Evolutionary conservation across 192 early-diverging fungal genomes (phyloP).

Genomic region (Allomyces macrogynus): DNA sequence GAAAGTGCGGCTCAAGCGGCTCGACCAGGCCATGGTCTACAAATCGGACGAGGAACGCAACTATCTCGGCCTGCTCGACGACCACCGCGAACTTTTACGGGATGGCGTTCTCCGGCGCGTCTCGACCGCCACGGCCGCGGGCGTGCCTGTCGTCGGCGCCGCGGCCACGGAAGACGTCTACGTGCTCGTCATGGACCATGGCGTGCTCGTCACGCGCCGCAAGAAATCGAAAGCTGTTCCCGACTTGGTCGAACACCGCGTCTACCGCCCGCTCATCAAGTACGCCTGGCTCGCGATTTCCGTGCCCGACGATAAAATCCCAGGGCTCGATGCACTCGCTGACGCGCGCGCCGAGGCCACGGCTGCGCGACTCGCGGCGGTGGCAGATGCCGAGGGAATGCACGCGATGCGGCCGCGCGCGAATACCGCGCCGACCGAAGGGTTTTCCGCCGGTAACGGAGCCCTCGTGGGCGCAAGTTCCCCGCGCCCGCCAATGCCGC

Average conservation of each 20-base stretch:
- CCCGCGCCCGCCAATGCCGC: background rate
- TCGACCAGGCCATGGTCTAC: slow-evolving; percentile 46
- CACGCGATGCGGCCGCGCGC: too few species aligned
- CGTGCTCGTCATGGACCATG: slow-evolving; percentile 75
- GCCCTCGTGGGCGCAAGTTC: background rate
- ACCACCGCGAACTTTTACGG: slow-evolving; percentile 47
- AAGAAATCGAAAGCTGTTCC: slow-evolving; percentile 19
- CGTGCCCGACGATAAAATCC: background rate
- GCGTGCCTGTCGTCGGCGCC: background rate
- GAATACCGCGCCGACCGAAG: too few species aligned
- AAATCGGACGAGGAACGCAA: slow-evolving; percentile 26
- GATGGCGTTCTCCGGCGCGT: slow-evolving; percentile 40
- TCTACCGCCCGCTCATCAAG: slow-evolving; percentile 10
- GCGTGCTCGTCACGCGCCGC: slow-evolving; percentile 44
- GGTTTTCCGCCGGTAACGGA: too few species aligned
- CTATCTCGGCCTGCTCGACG: slow-evolving; percentile 51
- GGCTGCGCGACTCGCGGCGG: too few species aligned
- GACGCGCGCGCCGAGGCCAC: too few species aligned
- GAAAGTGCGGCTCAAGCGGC: slow-evolving; percentile 50
- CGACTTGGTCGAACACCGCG: slow-evolving; percentile 1
- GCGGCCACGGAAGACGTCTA: slow-evolving; percentile 22
- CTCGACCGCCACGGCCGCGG: too few species aligned
- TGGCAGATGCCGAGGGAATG: too few species aligned
- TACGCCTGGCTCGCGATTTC: background rate
- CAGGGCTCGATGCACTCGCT: background rate